Evolutionary conservation across 768 basidiomycete species (phyloP).

Genomic region (Serendipita sp.): DNA sequence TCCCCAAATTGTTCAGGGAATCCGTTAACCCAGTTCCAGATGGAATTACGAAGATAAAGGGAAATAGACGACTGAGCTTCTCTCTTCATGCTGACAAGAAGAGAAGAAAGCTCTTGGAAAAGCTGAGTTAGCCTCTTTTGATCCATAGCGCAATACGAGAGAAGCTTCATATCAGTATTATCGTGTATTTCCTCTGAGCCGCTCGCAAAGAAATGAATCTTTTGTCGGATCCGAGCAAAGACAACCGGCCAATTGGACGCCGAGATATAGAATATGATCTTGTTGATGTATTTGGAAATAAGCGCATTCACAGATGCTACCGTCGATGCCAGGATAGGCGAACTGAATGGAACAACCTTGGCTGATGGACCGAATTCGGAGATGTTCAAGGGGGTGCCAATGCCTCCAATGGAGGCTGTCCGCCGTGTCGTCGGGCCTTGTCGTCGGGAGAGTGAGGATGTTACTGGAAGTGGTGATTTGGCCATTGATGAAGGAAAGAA

Average conservation of each 20-base stretch:
- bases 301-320: slow-evolving; percentile 38
- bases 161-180: slow-evolving; percentile 54
- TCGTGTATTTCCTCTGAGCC: slow-evolving; percentile 41
- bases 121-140: slow-evolving; percentile 48
- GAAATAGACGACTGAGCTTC: slow-evolving; percentile 60
- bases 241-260: slow-evolving; percentile 77
- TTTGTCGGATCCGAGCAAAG: slow-evolving; percentile 46
- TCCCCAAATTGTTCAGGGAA: slow-evolving; percentile 69
- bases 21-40: slow-evolving; percentile 83
- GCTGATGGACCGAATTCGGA: background rate
- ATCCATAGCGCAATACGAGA: slow-evolving; percentile 65
- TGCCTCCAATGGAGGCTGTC: background rate
- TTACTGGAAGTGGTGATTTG: slow-evolving; percentile 11
- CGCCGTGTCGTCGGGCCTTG: background rate
- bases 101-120: slow-evolving; percentile 62
- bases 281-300: slow-evolving; percentile 55
- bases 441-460: background rate
- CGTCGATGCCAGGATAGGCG: slow-evolving; percentile 41
- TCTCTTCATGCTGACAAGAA: slow-evolving; percentile 65
- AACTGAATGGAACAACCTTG: background rate
- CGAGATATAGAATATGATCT: slow-evolving; percentile 72
- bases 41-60: slow-evolving; percentile 50
- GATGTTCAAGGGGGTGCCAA: background rate
- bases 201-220: slow-evolving; percentile 47
- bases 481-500: slow-evolving; percentile 16